phyloP scores from a whole-genome alignment of 2,329 filamentous ascomycete genomes.

The Calonectria montana region DNA sequence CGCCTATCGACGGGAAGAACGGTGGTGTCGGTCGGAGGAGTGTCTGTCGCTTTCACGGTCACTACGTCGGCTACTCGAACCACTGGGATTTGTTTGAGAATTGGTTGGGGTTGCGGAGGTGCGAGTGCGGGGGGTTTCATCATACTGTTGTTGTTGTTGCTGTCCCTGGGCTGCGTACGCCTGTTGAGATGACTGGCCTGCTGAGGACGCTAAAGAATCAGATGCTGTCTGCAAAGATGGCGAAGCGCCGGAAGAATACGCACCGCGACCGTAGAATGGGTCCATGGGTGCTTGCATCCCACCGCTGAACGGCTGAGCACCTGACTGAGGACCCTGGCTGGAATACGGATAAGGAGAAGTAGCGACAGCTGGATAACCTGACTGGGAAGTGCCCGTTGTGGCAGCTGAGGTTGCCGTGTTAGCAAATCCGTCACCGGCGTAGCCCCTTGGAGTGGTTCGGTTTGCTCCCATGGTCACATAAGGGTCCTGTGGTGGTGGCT shows the following conservation, averaged over 20 bases:
- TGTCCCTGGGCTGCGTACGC: constrained; percentile 57
- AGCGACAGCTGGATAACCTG: constrained; percentile 45
- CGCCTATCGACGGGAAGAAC: constrained; percentile 51
- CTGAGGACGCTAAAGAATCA: constrained; percentile 63
- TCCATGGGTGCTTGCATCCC: constrained; percentile 60
- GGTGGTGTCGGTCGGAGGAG: constrained; percentile 52
- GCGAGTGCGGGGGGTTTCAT: constrained; percentile 56
- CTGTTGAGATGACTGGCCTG: constrained; percentile 54
- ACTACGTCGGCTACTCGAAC: constrained; percentile 53
- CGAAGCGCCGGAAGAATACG: constrained; percentile 55
- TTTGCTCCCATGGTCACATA: constrained; percentile 53
- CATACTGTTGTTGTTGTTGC: constrained; percentile 57
- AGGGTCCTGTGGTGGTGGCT: constrained; percentile 43
- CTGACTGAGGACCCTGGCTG: constrained; percentile 50
- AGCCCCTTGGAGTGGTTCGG: constrained; percentile 45
- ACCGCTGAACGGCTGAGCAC: constrained; percentile 48
- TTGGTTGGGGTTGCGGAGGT: constrained; percentile 51
- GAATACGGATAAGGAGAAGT: constrained; percentile 48
- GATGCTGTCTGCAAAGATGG: constrained; percentile 28
- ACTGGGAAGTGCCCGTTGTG: constrained; percentile 45
- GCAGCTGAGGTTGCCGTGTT: constrained; percentile 44
- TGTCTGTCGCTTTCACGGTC: constrained; percentile 57
- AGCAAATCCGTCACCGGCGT: constrained; percentile 48
- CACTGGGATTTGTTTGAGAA: constrained; percentile 53
- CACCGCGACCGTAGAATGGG: constrained; percentile 70